Evolutionary conservation across 139 green algal species (phyloP), one percentile per base, ranked within the genome.

Genomic region (Gonium pectorale): DNA sequence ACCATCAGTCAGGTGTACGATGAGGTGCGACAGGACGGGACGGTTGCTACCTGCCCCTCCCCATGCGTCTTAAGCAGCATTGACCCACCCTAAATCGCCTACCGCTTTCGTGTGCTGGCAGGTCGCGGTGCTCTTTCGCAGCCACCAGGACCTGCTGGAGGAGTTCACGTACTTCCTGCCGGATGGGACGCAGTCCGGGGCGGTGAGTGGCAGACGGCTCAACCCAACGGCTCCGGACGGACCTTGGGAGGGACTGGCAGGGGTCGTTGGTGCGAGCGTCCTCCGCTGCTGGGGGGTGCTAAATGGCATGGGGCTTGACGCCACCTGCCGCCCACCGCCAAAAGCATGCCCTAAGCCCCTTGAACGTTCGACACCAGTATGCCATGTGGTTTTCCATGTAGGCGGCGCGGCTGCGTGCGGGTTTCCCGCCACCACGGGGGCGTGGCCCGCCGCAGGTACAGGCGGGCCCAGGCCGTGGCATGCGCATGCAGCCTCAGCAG

Each of bases 131-230:
- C 91, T 99, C 17, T 99, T 99, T 90, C 87, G 94, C 27, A 89
- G 93, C 84, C 97, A 99, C 85, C 86, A 91, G 35, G 97, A 99
- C 86, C 90, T 99, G 67, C 90, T 99, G 44, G 92, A 98, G 59
- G 97, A 99, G 91, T 99, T 99, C 90, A 98, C 95, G 9, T 99
- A 99, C 93, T 99, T 99, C 90, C 90, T 99, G 81, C 97, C 97
- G 11, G 96, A 99, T 83, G 94, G 93, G 84, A 94, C 49, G 64
- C 81, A 68, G 46, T 44, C 46, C 26, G 87, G 77, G 3, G 44
- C 44, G 77, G 77, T 83, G 41, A 19, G 77, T 83, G 29, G 6
- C 54, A 63, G 54, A 63, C 11, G 54, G 6, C n/a, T n/a, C n/a
- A n/a, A n/a, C n/a, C n/a, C n/a, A n/a, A n/a, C n/a, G n/a, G 49